A percentile compares a stretch with the other conserved stretches of the same genome.
These are phyloP conservation scores for Saccharomycopsis oosterbeekiorum DNA, from an alignment of 805 yeast species.

Conservation along the genomic window DNA sequence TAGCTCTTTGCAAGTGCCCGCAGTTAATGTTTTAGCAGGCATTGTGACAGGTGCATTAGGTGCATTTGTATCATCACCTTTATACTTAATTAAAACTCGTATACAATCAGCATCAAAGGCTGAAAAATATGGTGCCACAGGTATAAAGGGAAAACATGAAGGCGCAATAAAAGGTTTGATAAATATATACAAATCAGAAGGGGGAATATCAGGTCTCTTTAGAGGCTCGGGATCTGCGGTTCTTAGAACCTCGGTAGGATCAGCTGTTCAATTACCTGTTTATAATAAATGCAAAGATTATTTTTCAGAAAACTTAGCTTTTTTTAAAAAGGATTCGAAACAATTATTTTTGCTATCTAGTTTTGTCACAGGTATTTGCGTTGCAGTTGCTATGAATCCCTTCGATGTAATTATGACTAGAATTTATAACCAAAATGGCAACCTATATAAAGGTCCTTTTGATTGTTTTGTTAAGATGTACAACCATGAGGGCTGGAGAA, in stretches of 20 bases:
- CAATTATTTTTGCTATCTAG: constrained; percentile 60
- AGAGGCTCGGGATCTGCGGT: constrained; percentile 94
- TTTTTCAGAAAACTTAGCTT: constrained; percentile 30
- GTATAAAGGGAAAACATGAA: background rate
- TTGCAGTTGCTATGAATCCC: constrained; percentile 93
- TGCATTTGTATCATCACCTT: constrained; percentile 82
- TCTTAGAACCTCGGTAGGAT: constrained; percentile 90
- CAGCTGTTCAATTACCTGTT: constrained; percentile 88
- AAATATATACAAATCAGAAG: constrained; percentile 56
- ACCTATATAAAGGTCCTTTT: constrained; percentile 73
- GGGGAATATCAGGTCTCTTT: constrained; percentile 70
- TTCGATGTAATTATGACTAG: constrained; percentile 94
- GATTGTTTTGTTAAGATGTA: constrained; percentile 86
- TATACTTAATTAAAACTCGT: constrained; percentile 87
- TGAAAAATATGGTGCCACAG: constrained; percentile 19
- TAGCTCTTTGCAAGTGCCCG: constrained; percentile 37
- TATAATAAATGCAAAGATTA: constrained; percentile 68
- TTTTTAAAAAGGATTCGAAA: background rate
- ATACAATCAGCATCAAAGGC: constrained; percentile 81
- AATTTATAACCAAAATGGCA: constrained; percentile 81
- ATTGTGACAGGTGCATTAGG: constrained; percentile 82
- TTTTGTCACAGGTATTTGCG: constrained; percentile 80
- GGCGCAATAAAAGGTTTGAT: constrained; percentile 50
- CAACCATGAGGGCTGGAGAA: constrained; percentile 70
- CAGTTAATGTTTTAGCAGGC: constrained; percentile 71